Evolutionary conservation across 495 filamentous ascomycete genomes (phyloP).

Genomic region (Halenospora varia): DNA sequence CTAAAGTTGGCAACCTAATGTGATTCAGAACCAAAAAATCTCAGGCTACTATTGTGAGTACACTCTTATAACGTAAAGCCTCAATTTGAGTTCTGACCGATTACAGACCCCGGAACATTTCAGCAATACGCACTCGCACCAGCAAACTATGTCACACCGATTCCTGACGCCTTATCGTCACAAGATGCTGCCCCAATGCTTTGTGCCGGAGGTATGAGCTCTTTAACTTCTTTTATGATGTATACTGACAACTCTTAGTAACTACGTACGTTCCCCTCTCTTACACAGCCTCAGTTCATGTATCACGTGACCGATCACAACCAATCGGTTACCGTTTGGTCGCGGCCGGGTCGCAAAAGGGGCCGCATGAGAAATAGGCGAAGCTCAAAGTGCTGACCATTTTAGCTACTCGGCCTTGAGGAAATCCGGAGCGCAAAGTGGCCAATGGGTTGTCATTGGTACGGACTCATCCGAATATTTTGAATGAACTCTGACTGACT

Average conservation of each 20-base stretch:
- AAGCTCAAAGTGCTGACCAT: conserved; percentile 23
- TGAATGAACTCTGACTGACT: conserved; percentile 5
- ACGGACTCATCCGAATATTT: conserved; percentile 9
- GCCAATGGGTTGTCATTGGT: conserved; percentile 59
- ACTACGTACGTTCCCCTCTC: conserved; percentile 39
- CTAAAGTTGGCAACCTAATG: conserved; percentile 4
- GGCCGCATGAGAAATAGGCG: conserved; percentile 22
- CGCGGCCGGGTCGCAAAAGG: conserved; percentile 1
- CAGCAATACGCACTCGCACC: conserved; percentile 65
- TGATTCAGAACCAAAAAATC: conserved; percentile 43
- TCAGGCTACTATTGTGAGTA: conserved; percentile 37
- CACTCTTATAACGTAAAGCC: conserved; percentile 4
- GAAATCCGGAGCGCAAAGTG: conserved; percentile 53
- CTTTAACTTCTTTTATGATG: too few species aligned
- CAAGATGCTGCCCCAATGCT: conserved; percentile 62
- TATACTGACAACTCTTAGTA: too few species aligned
- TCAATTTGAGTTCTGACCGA: conserved; percentile 34
- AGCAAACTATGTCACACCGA: conserved; percentile 64
- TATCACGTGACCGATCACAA: too few species aligned
- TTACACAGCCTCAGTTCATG: too few species aligned
- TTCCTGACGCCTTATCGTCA: conserved; percentile 56
- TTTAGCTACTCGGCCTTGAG: conserved; percentile 48
- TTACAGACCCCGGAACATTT: conserved; percentile 59
- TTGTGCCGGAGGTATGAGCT: conserved; percentile 41
- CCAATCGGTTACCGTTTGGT: background rate